phyloP scores from a whole-genome alignment of 139 green algal genomes.

The Gonium pectorale region DNA sequence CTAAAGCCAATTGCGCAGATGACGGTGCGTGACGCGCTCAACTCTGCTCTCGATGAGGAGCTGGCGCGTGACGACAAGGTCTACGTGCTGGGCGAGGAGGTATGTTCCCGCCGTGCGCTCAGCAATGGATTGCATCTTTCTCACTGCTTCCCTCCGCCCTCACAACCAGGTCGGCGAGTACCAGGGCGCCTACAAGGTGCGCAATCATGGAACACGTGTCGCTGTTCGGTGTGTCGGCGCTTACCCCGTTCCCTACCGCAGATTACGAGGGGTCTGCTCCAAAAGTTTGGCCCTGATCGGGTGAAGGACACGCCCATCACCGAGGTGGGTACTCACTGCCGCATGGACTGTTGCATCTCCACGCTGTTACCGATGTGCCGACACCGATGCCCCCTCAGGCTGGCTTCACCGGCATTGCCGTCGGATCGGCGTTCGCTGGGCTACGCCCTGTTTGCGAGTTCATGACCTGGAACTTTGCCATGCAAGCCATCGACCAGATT shows the following conservation, averaged over 20 bases:
- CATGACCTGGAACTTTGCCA: conserved; percentile 99
- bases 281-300: conserved; percentile 95
- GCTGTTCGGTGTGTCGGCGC: neutral
- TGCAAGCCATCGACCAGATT: conserved; percentile 99
- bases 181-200: conserved; percentile 97
- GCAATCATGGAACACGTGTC: conserved; percentile 28
- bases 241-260: conserved; percentile 37
- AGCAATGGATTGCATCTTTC: too few relatives aligned
- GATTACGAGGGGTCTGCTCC: conserved; percentile 94
- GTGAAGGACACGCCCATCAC: conserved; percentile 99
- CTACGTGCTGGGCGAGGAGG: conserved; percentile 98
- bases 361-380: neutral
- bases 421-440: conserved; percentile 94
- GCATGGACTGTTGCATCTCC: neutral
- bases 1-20: conserved; percentile 74
- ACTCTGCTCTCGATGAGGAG: conserved; percentile 97
- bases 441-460: conserved; percentile 97
- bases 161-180: conserved; percentile 95
- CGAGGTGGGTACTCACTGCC: conserved; percentile 72
- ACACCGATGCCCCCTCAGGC: conserved; percentile 64
- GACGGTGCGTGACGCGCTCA: conserved; percentile 97
- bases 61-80: conserved; percentile 94
- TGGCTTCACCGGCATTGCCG: conserved; percentile 96
- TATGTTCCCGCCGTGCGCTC: conserved; percentile 30
- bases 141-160: too few relatives aligned